phyloP scores from a whole-genome alignment of 164 flowering plant species.

The Sedum album region DNA sequence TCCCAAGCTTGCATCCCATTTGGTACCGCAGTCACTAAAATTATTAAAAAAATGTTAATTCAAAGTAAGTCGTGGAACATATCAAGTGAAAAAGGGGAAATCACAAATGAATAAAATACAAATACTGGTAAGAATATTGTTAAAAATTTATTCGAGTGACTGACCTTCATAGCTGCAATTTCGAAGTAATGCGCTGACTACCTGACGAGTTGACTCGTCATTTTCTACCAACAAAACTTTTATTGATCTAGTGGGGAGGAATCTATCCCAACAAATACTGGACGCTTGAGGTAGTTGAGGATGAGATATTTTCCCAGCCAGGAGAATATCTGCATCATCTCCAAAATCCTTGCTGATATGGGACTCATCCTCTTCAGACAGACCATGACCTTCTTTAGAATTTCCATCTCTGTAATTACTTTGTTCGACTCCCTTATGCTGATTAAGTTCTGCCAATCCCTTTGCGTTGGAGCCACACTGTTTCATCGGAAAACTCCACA shows the following conservation, averaged over 20 bases:
- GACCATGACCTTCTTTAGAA: slow-evolving; percentile 14
- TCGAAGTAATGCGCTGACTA: slow-evolving; percentile 44
- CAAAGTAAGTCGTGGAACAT: not conserved
- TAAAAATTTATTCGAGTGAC: slow-evolving; percentile 9
- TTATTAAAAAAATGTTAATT: not conserved
- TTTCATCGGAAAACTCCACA: slow-evolving; percentile 19
- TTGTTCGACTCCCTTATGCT: not conserved
- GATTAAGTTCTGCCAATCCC: slow-evolving; percentile 8
- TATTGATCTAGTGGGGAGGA: slow-evolving; percentile 45
- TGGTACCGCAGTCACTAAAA: slow-evolving; percentile 44
- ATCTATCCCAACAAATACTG: slow-evolving; percentile 49
- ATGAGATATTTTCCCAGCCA: slow-evolving; percentile 14
- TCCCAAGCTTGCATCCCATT: slow-evolving; percentile 82
- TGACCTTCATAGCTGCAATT: slow-evolving; percentile 73
- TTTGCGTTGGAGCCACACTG: slow-evolving; percentile 11
- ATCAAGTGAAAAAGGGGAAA: too few species aligned
- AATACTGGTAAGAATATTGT: slow-evolving; percentile 18
- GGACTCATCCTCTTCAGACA: slow-evolving; percentile 31
- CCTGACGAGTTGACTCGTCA: slow-evolving; percentile 71
- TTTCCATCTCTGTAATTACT: slow-evolving; percentile 16
- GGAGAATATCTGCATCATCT: slow-evolving; percentile 13
- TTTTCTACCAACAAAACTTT: slow-evolving; percentile 68
- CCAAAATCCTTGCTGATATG: slow-evolving; percentile 20
- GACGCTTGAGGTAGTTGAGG: slow-evolving; percentile 34
- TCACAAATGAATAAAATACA: not conserved